These are phyloP conservation scores for Phycomyces blakesleeanus DNA, from an alignment of 192 early-diverging fungal species.

Conservation along the genomic window DNA sequence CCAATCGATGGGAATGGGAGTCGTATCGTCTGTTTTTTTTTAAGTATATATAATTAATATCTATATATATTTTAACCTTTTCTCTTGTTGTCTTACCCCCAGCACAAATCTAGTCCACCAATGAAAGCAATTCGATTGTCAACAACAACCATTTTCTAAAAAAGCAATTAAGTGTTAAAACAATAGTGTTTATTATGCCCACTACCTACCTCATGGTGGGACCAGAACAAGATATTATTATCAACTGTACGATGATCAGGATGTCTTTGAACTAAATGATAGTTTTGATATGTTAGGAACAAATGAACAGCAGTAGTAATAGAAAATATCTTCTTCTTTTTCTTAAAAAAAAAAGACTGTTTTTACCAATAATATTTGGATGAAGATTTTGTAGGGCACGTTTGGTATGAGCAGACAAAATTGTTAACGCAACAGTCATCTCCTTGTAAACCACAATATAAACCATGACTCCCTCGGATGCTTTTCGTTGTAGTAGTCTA, in stretches of 20 bases:
- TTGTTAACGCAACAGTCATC: slow-evolving; percentile 67
- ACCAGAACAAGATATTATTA: slow-evolving; percentile 80
- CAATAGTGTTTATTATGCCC: too few relatives aligned
- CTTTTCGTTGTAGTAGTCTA: slow-evolving; percentile 72
- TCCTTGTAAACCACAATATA: slow-evolving; percentile 87
- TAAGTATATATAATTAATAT: too few relatives aligned
- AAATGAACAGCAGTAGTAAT: too few relatives aligned
- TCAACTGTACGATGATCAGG: slow-evolving; percentile 72
- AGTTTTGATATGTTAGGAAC: background rate
- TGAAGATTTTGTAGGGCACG: slow-evolving; percentile 65
- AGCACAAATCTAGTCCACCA: slow-evolving; percentile 84
- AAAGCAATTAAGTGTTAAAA: too few relatives aligned
- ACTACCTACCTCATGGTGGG: slow-evolving; percentile 65
- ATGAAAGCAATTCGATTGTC: slow-evolving; percentile 81
- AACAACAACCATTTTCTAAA: slow-evolving; percentile 72
- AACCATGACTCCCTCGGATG: slow-evolving; percentile 80
- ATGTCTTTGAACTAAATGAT: slow-evolving; percentile 65
- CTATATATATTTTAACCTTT: background rate
- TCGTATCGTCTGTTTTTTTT: slow-evolving; percentile 70
- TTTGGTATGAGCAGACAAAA: slow-evolving; percentile 74
- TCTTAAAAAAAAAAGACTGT: slow-evolving; percentile 22
- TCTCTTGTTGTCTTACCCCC: slow-evolving; percentile 47
- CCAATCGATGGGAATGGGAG: slow-evolving; percentile 69
- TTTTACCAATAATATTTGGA: slow-evolving; percentile 77
- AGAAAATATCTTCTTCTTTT: too few relatives aligned